Base-by-base conservation (phyloP, 176 grass and related monocot species). In the Elaeis guineensis region DNA sequence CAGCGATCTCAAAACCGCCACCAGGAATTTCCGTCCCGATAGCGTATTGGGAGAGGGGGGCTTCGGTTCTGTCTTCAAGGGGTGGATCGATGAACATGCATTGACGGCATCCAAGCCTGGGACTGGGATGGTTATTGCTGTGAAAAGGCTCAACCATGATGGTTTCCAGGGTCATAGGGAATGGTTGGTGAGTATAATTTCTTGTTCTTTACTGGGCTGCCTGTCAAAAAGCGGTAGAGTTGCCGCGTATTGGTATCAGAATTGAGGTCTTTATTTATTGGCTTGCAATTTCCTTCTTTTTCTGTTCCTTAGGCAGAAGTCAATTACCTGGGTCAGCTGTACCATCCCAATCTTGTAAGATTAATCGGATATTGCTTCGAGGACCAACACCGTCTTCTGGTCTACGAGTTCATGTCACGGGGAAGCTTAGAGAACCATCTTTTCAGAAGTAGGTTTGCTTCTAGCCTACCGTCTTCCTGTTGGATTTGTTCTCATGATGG, bases 401-500 rank as follows among this genome's bases (percentile, higher is more conserved):
- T 95, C 18, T 95, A 95, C 0, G 90, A 95, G 67, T 90, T 83
- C 80, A 90, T 95, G 90, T 74, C 90, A 32, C 86, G 86, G 71
- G 90, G 90, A 44, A 95, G 80, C 80, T 90, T 95, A 72, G 90
- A 95, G 67, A 95, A 95, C 63, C 90, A 95, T 82, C 80, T 90
- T 9, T 95, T 95, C 68, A 87, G 83, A 78, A 90, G 90, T 95
- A 84, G 82, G 83, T 72, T 77, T 16, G 66, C 25, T 48, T 51
- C 19, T 52, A 22, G 63, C n/a, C 26, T 50, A 21, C 50, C 50
- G 49, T 67, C 57, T 66, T 22, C 19, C 26, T 15, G 17, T 62
- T 15, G 18, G 3, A n/a, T 29, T 54, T 73, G 24, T 20, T 9
- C 53, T 51, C 22, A 7, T 53, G 35, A 11, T 44, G 35, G 35